These are phyloP conservation scores for Fraxinus floribunda DNA, from an alignment of 305 asterid species.

Conservation along the genomic window DNA sequence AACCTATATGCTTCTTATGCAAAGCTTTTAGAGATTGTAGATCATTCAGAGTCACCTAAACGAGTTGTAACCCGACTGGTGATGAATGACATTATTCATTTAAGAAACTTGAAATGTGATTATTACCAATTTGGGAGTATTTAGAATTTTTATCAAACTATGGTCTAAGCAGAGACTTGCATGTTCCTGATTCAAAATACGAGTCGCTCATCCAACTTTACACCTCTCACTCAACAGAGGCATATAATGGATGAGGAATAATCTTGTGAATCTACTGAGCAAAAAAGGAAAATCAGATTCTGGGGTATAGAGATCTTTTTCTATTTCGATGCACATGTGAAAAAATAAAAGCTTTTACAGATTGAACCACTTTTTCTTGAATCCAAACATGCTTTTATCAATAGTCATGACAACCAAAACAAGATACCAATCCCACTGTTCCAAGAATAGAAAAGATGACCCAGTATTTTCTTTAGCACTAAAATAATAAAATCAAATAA, in stretches of 20 bases:
- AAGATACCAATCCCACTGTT: constrained; percentile 13
- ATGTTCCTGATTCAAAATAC: neutral
- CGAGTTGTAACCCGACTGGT: too few species aligned
- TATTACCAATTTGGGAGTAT: too few species aligned
- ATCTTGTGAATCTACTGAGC: neutral
- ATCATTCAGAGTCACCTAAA: too few species aligned
- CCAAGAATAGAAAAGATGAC: neutral
- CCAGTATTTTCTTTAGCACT: neutral
- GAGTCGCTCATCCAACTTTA: neutral
- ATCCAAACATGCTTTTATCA: constrained; percentile 1
- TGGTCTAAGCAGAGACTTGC: neutral
- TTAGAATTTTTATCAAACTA: neutral
- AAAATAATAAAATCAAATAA: neutral
- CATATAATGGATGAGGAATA: neutral
- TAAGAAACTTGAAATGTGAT: neutral
- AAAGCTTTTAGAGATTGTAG: neutral
- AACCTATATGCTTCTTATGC: neutral
- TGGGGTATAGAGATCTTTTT: constrained; percentile 10
- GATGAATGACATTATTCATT: too few species aligned
- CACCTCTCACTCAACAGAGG: neutral
- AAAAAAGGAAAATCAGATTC: neutral
- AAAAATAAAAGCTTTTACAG: constrained; percentile 1
- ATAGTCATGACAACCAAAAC: neutral
- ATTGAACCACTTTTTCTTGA: neutral
- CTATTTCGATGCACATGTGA: constrained; percentile 3